Percentiles rank a stretch among this genome's conserved stretches.
Conservation (phyloP, 768 basidiomycete species). For the Trametes gibbosa region DNA sequence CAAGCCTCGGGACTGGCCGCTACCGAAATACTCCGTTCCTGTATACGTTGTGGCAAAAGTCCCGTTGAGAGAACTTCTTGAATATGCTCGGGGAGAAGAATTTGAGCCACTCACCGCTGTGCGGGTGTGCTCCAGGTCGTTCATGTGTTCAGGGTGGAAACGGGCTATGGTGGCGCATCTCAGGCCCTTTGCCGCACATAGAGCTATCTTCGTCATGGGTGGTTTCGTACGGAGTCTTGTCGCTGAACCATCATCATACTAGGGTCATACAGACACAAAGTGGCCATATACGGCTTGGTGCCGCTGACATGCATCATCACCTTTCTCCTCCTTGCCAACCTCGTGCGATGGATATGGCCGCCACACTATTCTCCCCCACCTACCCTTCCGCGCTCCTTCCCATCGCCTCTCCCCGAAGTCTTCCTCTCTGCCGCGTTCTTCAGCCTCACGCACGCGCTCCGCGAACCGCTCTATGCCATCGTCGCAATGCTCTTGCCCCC, state of each 20-base stretch:
- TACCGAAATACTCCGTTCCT: too few relatives aligned
- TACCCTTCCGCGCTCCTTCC: constrained; percentile 45
- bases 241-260: not conserved
- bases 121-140: too few relatives aligned
- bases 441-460: constrained; percentile 53
- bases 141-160: too few relatives aligned
- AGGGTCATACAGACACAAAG: constrained; percentile 63
- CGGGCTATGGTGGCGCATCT: too few relatives aligned
- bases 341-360: constrained; percentile 52
- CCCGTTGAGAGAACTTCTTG: too few relatives aligned
- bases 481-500: constrained; percentile 31
- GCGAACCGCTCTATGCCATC: constrained; percentile 44
- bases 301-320: constrained; percentile 49
- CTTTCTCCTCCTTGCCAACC: constrained; percentile 47
- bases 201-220: not conserved
- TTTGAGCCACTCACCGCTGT: too few relatives aligned
- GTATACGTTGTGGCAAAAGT: too few relatives aligned
- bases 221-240: not conserved
- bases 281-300: constrained; percentile 59
- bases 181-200: too few relatives aligned
- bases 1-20: too few relatives aligned
- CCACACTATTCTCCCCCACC: constrained; percentile 26
- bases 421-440: constrained; percentile 60
- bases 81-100: too few relatives aligned
- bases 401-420: constrained; percentile 65